A percentile compares a stretch with the other conserved stretches of the same genome.
Conservation (phyloP, 306 rosid genomes). For the Lathyrus tuberosus region DNA sequence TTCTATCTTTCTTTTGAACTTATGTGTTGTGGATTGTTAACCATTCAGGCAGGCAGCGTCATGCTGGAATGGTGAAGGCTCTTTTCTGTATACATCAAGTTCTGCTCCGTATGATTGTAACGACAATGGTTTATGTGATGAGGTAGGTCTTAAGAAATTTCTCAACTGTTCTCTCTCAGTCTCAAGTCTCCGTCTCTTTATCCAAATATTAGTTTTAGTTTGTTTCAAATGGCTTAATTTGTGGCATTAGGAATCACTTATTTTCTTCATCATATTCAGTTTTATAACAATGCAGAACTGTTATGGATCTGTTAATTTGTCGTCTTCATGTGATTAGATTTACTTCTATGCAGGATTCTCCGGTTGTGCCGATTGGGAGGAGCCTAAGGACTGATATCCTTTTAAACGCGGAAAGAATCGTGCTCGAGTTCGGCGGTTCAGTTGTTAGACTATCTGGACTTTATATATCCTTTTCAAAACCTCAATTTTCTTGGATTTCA, state of each 20-base stretch:
- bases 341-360: slow-evolving; percentile 65
- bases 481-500: slow-evolving; percentile 32
- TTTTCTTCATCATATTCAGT: slow-evolving; percentile 12
- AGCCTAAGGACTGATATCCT: slow-evolving; percentile 88
- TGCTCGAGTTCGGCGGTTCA: slow-evolving; percentile 78
- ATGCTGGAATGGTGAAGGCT: slow-evolving; percentile 88
- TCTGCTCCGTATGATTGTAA: slow-evolving; percentile 90
- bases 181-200: not conserved
- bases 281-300: slow-evolving; percentile 12
- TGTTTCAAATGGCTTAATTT: not conserved
- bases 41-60: slow-evolving; percentile 63
- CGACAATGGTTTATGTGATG: slow-evolving; percentile 85
- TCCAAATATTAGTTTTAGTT: slow-evolving; percentile 1
- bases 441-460: slow-evolving; percentile 88
- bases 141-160: slow-evolving; percentile 55
- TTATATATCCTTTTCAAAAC: slow-evolving; percentile 77
- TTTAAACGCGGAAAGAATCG: slow-evolving; percentile 77
- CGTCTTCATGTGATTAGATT: slow-evolving; percentile 25
- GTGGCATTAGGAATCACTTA: not conserved
- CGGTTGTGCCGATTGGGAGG: slow-evolving; percentile 86
- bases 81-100: slow-evolving; percentile 87
- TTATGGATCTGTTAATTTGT: slow-evolving; percentile 7
- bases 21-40: slow-evolving; percentile 37
- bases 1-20: slow-evolving; percentile 23
- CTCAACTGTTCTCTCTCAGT: slow-evolving; percentile 6